Evolutionary conservation across 345 rosid genomes (phyloP).

Genomic region (Conringia planisiliqua): DNA sequence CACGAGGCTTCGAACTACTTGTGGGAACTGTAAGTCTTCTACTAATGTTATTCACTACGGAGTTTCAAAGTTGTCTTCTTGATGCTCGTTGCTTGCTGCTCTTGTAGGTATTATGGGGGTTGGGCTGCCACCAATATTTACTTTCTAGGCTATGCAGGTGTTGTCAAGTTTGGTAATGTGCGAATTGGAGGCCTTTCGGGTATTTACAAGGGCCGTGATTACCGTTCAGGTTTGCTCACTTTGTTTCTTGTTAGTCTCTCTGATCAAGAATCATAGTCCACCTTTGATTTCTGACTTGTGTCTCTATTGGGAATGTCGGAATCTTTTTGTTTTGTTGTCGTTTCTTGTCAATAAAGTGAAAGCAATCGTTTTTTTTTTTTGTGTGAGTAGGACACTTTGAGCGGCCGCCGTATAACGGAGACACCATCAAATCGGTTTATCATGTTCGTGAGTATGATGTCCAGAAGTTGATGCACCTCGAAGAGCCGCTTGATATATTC

Average conservation of each 20-base stretch:
- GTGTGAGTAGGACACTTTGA: constrained; percentile 70
- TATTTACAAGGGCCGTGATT: constrained; percentile 63
- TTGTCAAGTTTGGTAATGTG: constrained; percentile 75
- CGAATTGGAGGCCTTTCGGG: constrained; percentile 95
- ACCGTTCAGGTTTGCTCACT: constrained; percentile 50
- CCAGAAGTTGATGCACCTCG: constrained; percentile 72
- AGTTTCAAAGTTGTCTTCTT: background rate
- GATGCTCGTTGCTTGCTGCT: constrained; percentile 9
- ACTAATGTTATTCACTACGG: background rate
- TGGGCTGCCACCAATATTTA: constrained; percentile 88
- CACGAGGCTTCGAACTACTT: constrained; percentile 96
- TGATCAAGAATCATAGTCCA: background rate
- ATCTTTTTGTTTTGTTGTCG: background rate
- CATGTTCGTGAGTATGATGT: constrained; percentile 95
- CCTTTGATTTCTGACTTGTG: background rate
- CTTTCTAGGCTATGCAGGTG: constrained; percentile 82
- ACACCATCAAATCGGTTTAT: constrained; percentile 67
- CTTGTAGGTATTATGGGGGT: constrained; percentile 84
- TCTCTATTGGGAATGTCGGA: background rate
- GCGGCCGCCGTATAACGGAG: constrained; percentile 74
- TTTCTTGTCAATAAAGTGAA: background rate
- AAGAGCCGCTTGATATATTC: constrained; percentile 80
- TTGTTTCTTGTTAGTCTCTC: background rate
- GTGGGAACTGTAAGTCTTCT: constrained; percentile 75
- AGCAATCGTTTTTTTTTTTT: constrained; percentile 6